Evolutionary conservation across 805 yeast genomes (phyloP).

Genomic region (Cyberlindnera americana): DNA sequence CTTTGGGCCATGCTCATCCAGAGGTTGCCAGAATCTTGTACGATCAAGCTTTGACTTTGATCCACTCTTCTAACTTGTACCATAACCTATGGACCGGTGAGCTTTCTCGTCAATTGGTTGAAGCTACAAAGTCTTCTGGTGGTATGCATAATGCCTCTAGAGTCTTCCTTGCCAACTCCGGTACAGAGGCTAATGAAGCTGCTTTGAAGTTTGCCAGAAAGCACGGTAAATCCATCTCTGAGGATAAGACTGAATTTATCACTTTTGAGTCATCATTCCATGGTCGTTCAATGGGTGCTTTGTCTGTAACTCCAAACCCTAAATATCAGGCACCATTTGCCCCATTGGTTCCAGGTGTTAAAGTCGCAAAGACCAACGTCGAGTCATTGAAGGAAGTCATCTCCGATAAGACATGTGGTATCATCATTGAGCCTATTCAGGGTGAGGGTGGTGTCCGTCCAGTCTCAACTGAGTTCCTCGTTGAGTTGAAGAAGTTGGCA

Average conservation of each 20-base stretch:
- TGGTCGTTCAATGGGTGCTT: constrained; percentile 92
- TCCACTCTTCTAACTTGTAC: constrained; percentile 85
- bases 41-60: constrained; percentile 68
- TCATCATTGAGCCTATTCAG: constrained; percentile 94
- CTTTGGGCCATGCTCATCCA: constrained; percentile 81
- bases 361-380: constrained; percentile 60
- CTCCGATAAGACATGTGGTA: constrained; percentile 60
- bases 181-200: constrained; percentile 79
- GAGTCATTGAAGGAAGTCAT: constrained; percentile 50
- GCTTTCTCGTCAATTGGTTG: constrained; percentile 66
- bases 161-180: constrained; percentile 69
- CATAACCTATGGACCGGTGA: constrained; percentile 82
- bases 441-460: constrained; percentile 95
- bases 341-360: constrained; percentile 88
- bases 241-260: constrained; percentile 67
- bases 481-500: constrained; percentile 64
- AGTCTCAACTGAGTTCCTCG: constrained; percentile 59
- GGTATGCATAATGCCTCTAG: constrained; percentile 80
- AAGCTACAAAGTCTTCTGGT: constrained; percentile 63
- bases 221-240: constrained; percentile 56
- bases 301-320: constrained; percentile 87
- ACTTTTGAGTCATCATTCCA: constrained; percentile 92
- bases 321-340: constrained; percentile 91
- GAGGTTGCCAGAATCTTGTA: constrained; percentile 66
- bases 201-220: constrained; percentile 80